These are phyloP conservation scores for Alternaria incomplexa DNA, from an alignment of 2,329 filamentous ascomycete genomes.

Conservation along the genomic window DNA sequence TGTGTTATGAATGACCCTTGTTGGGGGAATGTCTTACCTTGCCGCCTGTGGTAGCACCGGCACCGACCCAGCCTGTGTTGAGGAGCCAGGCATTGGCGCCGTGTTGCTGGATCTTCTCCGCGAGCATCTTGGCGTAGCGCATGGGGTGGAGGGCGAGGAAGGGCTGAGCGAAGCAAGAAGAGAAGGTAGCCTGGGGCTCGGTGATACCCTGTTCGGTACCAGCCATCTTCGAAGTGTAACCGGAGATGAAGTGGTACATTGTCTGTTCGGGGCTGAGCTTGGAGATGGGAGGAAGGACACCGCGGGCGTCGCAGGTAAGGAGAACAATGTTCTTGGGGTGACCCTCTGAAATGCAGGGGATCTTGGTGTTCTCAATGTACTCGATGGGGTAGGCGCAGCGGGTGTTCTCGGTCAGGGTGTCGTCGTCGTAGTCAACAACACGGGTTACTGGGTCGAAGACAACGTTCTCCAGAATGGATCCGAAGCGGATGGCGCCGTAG, in stretches of 20 bases:
- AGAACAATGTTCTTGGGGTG: constrained; percentile 98
- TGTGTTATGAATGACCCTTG: constrained; percentile 5
- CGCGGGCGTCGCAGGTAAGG: constrained; percentile 95
- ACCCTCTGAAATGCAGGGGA: constrained; percentile 84
- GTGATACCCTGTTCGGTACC: constrained; percentile 97
- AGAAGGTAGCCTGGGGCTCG: constrained; percentile 98
- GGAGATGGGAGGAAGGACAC: constrained; percentile 96
- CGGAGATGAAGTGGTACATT: constrained; percentile 99
- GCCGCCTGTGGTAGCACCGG: constrained; percentile 85
- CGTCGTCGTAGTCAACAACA: constrained; percentile 93
- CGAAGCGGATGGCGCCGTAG: constrained; percentile 92
- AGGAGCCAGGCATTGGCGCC: constrained; percentile 97
- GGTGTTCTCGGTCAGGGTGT: constrained; percentile 96
- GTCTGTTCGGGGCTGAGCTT: constrained; percentile 94
- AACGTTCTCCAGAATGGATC: constrained; percentile 97
- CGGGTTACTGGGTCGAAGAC: constrained; percentile 93
- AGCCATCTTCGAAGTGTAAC: constrained; percentile 99
- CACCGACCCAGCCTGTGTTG: constrained; percentile 97
- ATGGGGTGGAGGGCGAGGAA: constrained; percentile 99
- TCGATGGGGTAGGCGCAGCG: constrained; percentile 98
- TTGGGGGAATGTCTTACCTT: neutral
- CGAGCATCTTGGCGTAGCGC: constrained; percentile 98
- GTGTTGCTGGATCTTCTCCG: constrained; percentile 95
- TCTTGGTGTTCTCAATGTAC: constrained; percentile 99
- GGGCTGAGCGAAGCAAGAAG: constrained; percentile 97